Conservation (phyloP, 2,329 filamentous ascomycete genomes). For the Trichoderma arundinaceum region DNA sequence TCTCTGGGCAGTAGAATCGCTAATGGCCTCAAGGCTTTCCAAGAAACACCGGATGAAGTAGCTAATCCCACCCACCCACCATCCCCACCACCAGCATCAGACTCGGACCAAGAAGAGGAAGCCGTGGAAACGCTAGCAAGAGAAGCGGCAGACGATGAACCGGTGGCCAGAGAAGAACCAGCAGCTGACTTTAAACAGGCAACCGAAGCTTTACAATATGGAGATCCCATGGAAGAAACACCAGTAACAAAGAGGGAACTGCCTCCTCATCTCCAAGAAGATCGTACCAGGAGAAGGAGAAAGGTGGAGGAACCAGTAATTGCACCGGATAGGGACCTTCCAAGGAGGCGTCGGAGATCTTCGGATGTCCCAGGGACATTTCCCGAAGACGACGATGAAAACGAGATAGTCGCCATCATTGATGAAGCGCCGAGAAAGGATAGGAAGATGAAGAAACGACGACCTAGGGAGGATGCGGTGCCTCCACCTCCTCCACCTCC, state of each 20-base stretch:
- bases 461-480: conserved; percentile 32
- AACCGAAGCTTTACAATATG: conserved; percentile 37
- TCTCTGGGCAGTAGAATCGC: conserved; percentile 58
- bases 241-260: conserved; percentile 3
- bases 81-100: conserved; percentile 47
- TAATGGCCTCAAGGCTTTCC: conserved; percentile 63
- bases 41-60: conserved; percentile 51
- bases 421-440: conserved; percentile 54
- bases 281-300: conserved; percentile 5
- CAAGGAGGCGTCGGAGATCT: conserved; percentile 41
- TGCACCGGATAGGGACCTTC: conserved; percentile 34
- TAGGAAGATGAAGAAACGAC: conserved; percentile 47
- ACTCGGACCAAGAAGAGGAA: conserved; percentile 35
- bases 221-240: conserved; percentile 7
- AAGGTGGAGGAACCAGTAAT: conserved; percentile 3
- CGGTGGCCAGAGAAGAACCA: conserved; percentile 38
- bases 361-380: conserved; percentile 58
- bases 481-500: conserved; percentile 46
- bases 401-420: conserved; percentile 57
- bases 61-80: conserved; percentile 46
- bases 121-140: conserved; percentile 27
- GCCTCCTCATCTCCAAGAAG: background rate
- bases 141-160: conserved; percentile 33
- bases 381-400: conserved; percentile 58
- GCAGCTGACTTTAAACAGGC: conserved; percentile 34